These are phyloP conservation scores for Waltiozyma sp. DNA, from an alignment of 1,139 yeast species.

Conservation along the genomic window DNA sequence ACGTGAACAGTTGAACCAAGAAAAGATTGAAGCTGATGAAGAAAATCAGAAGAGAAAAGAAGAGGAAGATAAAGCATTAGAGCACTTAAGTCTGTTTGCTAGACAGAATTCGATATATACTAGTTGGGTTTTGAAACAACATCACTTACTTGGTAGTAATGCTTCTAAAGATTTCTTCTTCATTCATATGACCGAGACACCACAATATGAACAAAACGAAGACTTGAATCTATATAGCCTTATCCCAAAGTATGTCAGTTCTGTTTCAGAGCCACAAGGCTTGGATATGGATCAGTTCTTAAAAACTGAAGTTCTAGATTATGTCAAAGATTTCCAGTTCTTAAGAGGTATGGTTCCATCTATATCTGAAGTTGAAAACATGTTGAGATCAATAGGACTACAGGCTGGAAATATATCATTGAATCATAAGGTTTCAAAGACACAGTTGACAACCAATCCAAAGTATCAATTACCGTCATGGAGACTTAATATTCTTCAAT, in stretches of 20 bases:
- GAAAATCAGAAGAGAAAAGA: neutral
- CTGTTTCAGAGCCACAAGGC: no score
- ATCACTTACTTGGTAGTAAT: neutral
- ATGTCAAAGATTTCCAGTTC: no score
- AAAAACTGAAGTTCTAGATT: no score
- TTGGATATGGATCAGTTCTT: no score
- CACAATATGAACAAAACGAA: neutral
- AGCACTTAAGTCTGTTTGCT: neutral
- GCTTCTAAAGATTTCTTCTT: neutral
- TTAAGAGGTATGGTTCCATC: no score
- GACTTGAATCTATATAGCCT: neutral
- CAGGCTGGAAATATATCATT: neutral
- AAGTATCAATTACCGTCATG: neutral
- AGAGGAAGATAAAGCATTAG: neutral
- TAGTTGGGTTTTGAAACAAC: neutral
- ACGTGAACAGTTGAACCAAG: neutral
- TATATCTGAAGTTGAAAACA: no score
- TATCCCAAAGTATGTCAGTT: no score
- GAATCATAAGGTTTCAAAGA: neutral
- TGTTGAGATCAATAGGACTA: neutral
- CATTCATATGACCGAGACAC: neutral
- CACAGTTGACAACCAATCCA: neutral
- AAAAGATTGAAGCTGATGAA: neutral
- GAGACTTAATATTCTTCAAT: neutral
- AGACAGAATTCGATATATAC: neutral